Percentiles rank a stretch among this genome's conserved stretches.
Conservation (phyloP, 2,329 filamentous ascomycete genomes). For the Diaporthe capsici region DNA sequence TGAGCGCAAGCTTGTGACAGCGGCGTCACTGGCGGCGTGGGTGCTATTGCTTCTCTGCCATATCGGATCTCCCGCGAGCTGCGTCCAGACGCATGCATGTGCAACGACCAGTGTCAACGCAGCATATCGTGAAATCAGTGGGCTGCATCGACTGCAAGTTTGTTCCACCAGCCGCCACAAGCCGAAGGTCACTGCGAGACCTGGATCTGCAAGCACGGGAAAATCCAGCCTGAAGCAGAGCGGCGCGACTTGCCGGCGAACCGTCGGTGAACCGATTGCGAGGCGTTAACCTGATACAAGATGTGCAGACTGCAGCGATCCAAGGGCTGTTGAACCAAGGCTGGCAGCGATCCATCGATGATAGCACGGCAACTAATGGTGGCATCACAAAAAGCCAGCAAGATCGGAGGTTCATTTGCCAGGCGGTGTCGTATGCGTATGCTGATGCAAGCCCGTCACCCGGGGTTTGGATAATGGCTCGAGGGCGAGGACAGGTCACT, state of each 20-base stretch:
- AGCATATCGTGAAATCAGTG: slow-evolving; percentile 13
- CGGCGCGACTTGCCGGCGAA: slow-evolving; percentile 21
- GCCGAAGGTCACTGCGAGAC: neutral
- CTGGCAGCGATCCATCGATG: neutral
- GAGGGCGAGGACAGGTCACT: slow-evolving; percentile 19
- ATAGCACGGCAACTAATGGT: slow-evolving; percentile 22
- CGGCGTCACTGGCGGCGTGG: slow-evolving; percentile 3
- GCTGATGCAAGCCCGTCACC: slow-evolving; percentile 16
- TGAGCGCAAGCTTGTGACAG: slow-evolving; percentile 13
- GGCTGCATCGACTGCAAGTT: slow-evolving; percentile 1
- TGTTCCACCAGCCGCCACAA: slow-evolving; percentile 13
- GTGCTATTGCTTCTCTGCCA: neutral
- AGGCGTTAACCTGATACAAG: neutral
- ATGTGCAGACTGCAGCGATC: slow-evolving; percentile 27
- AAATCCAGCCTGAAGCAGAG: slow-evolving; percentile 24
- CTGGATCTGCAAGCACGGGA: slow-evolving; percentile 20
- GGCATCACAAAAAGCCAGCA: neutral
- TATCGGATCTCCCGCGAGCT: slow-evolving; percentile 11
- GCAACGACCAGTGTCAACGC: neutral
- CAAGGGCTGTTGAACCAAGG: slow-evolving; percentile 22
- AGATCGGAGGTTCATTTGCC: neutral
- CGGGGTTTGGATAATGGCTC: slow-evolving; percentile 2
- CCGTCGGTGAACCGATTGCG: slow-evolving; percentile 22
- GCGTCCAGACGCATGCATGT: slow-evolving; percentile 3
- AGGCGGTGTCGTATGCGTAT: slow-evolving; percentile 4